phyloP scores from a whole-genome alignment of 306 rosid genomes.

The Cucumis sativus region DNA sequence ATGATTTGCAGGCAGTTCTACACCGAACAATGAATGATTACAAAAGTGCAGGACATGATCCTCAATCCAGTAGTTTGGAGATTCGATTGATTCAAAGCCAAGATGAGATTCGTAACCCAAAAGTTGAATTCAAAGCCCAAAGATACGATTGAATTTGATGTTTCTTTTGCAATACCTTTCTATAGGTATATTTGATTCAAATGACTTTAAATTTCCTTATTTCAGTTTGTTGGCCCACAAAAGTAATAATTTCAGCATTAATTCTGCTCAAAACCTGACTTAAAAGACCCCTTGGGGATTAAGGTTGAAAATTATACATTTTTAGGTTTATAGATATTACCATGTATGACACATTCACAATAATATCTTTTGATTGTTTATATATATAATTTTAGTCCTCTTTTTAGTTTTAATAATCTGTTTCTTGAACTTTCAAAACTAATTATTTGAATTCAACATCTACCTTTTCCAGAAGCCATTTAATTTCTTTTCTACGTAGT shows the following conservation, averaged over 20 bases:
- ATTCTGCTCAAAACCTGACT: background rate
- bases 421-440: background rate
- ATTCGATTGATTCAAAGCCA: conserved; percentile 73
- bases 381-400: background rate
- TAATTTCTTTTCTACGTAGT: no score
- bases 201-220: background rate
- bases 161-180: background rate
- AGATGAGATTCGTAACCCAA: conserved; percentile 50
- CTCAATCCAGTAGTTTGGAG: conserved; percentile 61
- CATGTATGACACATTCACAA: background rate
- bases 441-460: background rate
- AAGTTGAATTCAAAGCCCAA: conserved; percentile 43
- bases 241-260: background rate
- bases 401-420: background rate
- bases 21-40: conserved; percentile 52
- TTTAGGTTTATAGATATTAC: background rate
- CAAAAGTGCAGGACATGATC: conserved; percentile 43
- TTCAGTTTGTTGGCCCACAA: background rate
- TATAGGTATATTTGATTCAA: background rate
- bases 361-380: background rate
- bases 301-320: background rate
- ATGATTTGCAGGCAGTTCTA: conserved; percentile 42
- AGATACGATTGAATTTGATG: conserved; percentile 24
- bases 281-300: background rate
- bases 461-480: background rate